Evolutionary conservation across 345 rosid species (phyloP), one percentile per base, ranked within the genome.

Genomic region (Clausena lansium): DNA sequence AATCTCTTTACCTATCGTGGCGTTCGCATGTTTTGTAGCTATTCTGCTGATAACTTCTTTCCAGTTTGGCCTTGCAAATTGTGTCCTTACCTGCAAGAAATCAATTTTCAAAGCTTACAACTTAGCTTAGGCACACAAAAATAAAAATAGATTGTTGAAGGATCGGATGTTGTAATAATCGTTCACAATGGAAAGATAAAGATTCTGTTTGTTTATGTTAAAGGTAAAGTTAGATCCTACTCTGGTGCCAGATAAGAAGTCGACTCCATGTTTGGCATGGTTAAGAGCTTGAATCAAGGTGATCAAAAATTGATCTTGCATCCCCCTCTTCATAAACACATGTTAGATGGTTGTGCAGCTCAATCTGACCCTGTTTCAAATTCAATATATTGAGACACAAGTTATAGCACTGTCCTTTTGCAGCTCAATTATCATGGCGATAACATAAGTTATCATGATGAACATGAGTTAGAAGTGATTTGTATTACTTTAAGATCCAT

Each of bases 321-420:
- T 96, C 99, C 2, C 97, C 97, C 84, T 96, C 99, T 85, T 96
- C 99, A 74, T 96, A 96, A 58, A 96, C 99, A 64, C 97, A 94
- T 19, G 99, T 96, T 24, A 96, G 95, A 85, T 94, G 87, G 87
- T 94, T 96, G 84, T 94, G 99, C 84, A 96, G 83, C 84, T 96
- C 97, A 74, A 96, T 95, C 74, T 94, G 98, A 25, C 97, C 97
- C 99, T 94, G 84, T 82, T 80, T 58, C 78, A 74, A 58, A 22
- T n/a, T 58, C 4, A 0, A 8, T n/a, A 9, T 58, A 24, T 8
- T n/a, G 27, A 58, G 27, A 52, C 4, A 58, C 27, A 1, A 57
- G 59, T 61, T 57, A 55, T 57, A 63, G 30, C 41, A 71, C 59
- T n/a, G 35, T 25, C n/a, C 45, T 20, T 77, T 77, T 76, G 63